Conservation (phyloP, 2,329 filamentous ascomycete genomes). For the Calonectria pteridis region DNA sequence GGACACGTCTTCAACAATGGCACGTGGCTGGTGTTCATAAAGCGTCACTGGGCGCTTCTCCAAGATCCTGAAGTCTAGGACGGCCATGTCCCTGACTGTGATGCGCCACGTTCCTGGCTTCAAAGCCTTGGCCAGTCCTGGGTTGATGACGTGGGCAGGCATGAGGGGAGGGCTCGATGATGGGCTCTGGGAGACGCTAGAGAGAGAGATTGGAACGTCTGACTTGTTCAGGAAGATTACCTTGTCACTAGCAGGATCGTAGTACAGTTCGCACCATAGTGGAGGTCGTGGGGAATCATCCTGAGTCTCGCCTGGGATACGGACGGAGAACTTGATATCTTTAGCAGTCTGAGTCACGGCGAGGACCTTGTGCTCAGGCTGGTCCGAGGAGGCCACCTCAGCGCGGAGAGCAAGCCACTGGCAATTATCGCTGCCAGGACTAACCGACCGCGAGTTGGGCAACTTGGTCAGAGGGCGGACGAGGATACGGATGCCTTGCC, state of each 20-base stretch:
- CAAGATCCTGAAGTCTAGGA: constrained; percentile 70
- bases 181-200: constrained; percentile 57
- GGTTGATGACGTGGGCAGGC: constrained; percentile 59
- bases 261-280: constrained; percentile 72
- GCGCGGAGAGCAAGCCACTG: constrained; percentile 69
- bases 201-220: constrained; percentile 65
- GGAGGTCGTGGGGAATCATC: constrained; percentile 59
- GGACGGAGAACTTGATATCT: constrained; percentile 71
- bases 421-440: constrained; percentile 68
- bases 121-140: constrained; percentile 59
- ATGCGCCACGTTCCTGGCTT: constrained; percentile 70
- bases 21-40: constrained; percentile 48
- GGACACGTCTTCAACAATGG: constrained; percentile 44
- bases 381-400: constrained; percentile 64
- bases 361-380: constrained; percentile 68
- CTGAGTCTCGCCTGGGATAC: constrained; percentile 63
- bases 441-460: constrained; percentile 65
- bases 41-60: constrained; percentile 64
- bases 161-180: constrained; percentile 55
- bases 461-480: constrained; percentile 67
- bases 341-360: constrained; percentile 71
- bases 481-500: constrained; percentile 68
- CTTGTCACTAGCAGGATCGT: constrained; percentile 70
- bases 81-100: constrained; percentile 60
- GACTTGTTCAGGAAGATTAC: constrained; percentile 69